Evolutionary conservation across 2,329 filamentous ascomycete genomes (phyloP).

Genomic region (Cladosporium phlei): DNA sequence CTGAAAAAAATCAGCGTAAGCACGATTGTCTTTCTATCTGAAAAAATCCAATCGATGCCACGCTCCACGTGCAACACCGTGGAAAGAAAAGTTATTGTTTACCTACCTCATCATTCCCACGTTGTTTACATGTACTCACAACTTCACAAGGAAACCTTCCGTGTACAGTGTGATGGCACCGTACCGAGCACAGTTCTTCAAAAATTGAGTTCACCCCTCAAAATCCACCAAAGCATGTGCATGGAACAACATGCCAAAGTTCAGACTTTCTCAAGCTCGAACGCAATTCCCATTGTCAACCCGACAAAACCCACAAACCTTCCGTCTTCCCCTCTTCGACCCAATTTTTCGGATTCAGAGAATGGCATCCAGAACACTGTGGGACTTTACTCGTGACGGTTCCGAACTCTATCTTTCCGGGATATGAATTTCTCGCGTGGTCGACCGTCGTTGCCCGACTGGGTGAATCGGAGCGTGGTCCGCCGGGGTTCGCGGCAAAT

Average conservation of each 20-base stretch:
- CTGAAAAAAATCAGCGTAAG: neutral
- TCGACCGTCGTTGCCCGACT: too few relatives aligned
- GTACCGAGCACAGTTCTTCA: too few relatives aligned
- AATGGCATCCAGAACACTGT: constrained; percentile 6
- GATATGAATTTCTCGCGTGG: too few relatives aligned
- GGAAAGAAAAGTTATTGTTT: constrained; percentile 1
- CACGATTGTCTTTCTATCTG: neutral
- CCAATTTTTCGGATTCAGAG: constrained; percentile 3
- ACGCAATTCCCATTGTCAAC: too few relatives aligned
- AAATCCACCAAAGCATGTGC: neutral
- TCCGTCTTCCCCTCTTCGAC: neutral
- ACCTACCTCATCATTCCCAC: too few relatives aligned
- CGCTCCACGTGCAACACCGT: neutral
- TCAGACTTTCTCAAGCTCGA: too few relatives aligned
- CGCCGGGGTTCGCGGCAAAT: too few relatives aligned
- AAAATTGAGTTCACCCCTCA: neutral
- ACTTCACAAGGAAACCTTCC: too few relatives aligned
- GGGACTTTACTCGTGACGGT: neutral
- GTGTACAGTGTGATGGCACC: too few relatives aligned
- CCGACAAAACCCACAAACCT: neutral
- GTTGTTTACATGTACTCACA: too few relatives aligned
- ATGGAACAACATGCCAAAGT: too few relatives aligned
- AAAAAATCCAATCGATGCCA: neutral
- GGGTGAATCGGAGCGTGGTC: too few relatives aligned
- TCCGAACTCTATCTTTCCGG: constrained; percentile 7